A percentile compares a stretch with the other conserved stretches of the same genome.
phyloP scores from a whole-genome alignment of 2,329 filamentous ascomycete genomes.

The Alternaria viburni region DNA sequence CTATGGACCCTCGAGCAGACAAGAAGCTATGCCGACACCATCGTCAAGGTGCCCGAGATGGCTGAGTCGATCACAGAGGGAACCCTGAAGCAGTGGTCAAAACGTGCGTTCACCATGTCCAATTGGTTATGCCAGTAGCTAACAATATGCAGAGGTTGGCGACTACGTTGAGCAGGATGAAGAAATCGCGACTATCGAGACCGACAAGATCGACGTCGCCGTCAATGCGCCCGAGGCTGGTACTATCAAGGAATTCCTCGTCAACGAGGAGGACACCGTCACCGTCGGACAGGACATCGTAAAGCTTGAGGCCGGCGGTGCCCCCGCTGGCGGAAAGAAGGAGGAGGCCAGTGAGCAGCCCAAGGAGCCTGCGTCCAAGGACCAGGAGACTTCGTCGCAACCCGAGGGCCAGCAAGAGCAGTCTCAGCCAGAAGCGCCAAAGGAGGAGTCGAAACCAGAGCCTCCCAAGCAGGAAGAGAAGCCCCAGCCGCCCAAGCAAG shows the following conservation, averaged over 20 bases:
- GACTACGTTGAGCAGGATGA: slow-evolving; percentile 95
- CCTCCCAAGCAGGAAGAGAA: slow-evolving; percentile 49
- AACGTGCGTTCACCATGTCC: slow-evolving; percentile 57
- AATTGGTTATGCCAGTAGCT: not conserved
- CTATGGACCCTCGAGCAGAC: slow-evolving; percentile 39
- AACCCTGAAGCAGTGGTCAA: slow-evolving; percentile 93
- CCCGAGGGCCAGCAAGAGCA: slow-evolving; percentile 58
- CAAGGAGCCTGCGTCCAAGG: slow-evolving; percentile 65
- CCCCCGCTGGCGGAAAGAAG: slow-evolving; percentile 60
- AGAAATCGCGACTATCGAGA: slow-evolving; percentile 98
- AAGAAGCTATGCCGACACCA: slow-evolving; percentile 69
- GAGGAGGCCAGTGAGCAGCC: slow-evolving; percentile 62
- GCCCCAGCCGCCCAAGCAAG: slow-evolving; percentile 44
- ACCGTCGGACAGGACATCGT: slow-evolving; percentile 91
- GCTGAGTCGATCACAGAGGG: slow-evolving; percentile 98
- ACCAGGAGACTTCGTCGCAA: slow-evolving; percentile 64
- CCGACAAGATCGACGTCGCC: slow-evolving; percentile 98
- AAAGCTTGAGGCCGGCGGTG: slow-evolving; percentile 75
- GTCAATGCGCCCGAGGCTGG: slow-evolving; percentile 94
- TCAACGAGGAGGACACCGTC: slow-evolving; percentile 93
- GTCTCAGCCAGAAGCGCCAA: slow-evolving; percentile 47
- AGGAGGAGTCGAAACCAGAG: slow-evolving; percentile 50
- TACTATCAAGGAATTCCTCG: slow-evolving; percentile 89
- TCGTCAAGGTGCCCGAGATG: slow-evolving; percentile 97
- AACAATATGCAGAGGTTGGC: slow-evolving; percentile 68